Percentiles rank a stretch among this genome's conserved stretches.
phyloP scores from a whole-genome alignment of 2,329 filamentous ascomycete genomes.

The Massarina eburnea region DNA sequence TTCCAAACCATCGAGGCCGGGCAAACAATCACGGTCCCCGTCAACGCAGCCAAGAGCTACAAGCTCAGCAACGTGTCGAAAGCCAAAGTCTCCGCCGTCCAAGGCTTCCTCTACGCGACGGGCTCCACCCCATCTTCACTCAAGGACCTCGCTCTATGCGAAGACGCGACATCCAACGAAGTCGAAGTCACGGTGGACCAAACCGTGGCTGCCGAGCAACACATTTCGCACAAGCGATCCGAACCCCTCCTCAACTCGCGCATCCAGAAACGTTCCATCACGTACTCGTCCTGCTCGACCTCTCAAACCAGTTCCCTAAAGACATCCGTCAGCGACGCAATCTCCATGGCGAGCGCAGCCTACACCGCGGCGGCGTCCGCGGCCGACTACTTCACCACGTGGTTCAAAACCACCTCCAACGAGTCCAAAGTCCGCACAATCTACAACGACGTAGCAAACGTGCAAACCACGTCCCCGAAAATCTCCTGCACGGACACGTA shows the following conservation, averaged over 20 bases:
- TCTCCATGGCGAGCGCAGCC: slow-evolving; percentile 16
- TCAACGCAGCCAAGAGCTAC: slow-evolving; percentile 19
- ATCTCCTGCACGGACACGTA: slow-evolving; percentile 17
- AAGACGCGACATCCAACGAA: slow-evolving; percentile 7
- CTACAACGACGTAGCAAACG: slow-evolving; percentile 15
- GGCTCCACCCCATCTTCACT: slow-evolving; percentile 9
- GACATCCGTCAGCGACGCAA: slow-evolving; percentile 13
- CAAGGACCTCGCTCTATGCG: slow-evolving; percentile 7
- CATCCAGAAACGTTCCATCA: slow-evolving; percentile 16
- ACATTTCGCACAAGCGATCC: slow-evolving; percentile 16
- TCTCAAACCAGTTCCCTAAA: slow-evolving; percentile 13
- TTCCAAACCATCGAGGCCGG: slow-evolving; percentile 15
- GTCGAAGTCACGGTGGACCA: slow-evolving; percentile 10
- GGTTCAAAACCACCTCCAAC: slow-evolving; percentile 16
- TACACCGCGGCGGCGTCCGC: slow-evolving; percentile 11
- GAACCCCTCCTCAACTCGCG: slow-evolving; percentile 7
- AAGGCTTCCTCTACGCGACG: slow-evolving; percentile 13
- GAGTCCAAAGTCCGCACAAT: slow-evolving; percentile 15
- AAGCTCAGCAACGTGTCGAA: slow-evolving; percentile 13
- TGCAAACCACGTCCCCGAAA: slow-evolving; percentile 15
- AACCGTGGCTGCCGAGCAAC: slow-evolving; percentile 8
- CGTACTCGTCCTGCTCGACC: slow-evolving; percentile 16
- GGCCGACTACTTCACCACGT: slow-evolving; percentile 16
- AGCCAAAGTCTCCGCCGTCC: slow-evolving; percentile 14
- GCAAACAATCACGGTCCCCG: slow-evolving; percentile 14